These are phyloP conservation scores for Pseudomassariella vexata DNA, from an alignment of 2,329 filamentous ascomycete species.

Conservation along the genomic window DNA sequence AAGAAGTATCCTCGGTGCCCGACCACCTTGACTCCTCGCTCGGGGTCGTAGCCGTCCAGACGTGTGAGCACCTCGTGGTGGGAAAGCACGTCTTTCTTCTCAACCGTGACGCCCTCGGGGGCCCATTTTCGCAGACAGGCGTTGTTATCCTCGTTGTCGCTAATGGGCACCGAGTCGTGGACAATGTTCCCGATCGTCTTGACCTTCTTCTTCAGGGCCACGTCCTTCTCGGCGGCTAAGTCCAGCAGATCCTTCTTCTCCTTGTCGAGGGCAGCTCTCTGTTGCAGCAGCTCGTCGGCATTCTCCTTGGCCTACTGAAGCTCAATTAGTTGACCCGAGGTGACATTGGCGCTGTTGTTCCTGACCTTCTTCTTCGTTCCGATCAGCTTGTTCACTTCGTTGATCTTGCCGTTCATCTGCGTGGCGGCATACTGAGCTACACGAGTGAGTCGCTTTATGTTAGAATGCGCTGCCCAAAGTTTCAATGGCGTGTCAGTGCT, in stretches of 20 bases:
- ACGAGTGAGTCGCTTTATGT: too few species aligned
- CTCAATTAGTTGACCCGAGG: too few species aligned
- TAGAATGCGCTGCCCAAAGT: too few species aligned
- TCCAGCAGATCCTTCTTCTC: slow-evolving; percentile 78
- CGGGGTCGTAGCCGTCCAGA: slow-evolving; percentile 86
- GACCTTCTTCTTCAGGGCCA: slow-evolving; percentile 68
- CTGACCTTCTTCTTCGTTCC: slow-evolving; percentile 80
- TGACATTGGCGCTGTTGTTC: slow-evolving; percentile 2
- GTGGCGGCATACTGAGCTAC: slow-evolving; percentile 73
- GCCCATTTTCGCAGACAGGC: slow-evolving; percentile 70
- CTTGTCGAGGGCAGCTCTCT: slow-evolving; percentile 73
- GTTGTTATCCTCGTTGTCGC: slow-evolving; percentile 65
- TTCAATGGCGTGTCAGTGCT: slow-evolving; percentile 19
- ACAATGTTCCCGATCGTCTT: slow-evolving; percentile 87
- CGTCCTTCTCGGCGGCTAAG: slow-evolving; percentile 68
- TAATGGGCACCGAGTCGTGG: slow-evolving; percentile 53
- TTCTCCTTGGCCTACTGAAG: slow-evolving; percentile 78
- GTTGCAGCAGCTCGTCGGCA: slow-evolving; percentile 69
- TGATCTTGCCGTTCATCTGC: slow-evolving; percentile 79
- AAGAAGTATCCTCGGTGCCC: slow-evolving; percentile 94
- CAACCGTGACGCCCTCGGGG: slow-evolving; percentile 66
- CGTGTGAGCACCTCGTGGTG: slow-evolving; percentile 91
- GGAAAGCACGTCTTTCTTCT: slow-evolving; percentile 75
- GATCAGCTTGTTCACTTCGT: slow-evolving; percentile 84
- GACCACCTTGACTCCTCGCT: slow-evolving; percentile 88